These are phyloP conservation scores for Neurospora sp. DNA, from an alignment of 495 filamentous ascomycete species.

Conservation along the genomic window DNA sequence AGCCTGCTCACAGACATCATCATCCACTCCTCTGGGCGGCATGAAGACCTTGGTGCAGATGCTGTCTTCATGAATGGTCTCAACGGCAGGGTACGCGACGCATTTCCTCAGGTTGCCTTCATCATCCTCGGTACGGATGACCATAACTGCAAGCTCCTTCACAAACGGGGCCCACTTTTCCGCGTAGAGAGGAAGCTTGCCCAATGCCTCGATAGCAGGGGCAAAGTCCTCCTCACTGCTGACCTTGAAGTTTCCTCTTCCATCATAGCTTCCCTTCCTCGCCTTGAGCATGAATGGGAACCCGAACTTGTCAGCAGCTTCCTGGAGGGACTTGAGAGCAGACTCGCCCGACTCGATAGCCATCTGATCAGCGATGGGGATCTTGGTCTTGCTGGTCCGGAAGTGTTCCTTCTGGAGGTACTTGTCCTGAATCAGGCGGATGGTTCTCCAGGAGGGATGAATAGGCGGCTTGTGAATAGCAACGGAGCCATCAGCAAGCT, in stretches of 20 bases:
- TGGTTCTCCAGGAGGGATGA: conserved; percentile 83
- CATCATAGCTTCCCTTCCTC: conserved; percentile 88
- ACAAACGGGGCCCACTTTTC: conserved; percentile 85
- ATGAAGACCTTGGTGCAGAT: conserved; percentile 91
- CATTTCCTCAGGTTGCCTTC: conserved; percentile 36
- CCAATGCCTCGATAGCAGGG: conserved; percentile 56
- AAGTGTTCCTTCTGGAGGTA: conserved; percentile 84
- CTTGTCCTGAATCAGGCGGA: conserved; percentile 93
- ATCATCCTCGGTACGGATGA: conserved; percentile 76
- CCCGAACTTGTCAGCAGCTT: conserved; percentile 55
- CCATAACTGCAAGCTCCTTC: conserved; percentile 89
- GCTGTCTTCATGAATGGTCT: conserved; percentile 90
- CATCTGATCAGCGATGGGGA: conserved; percentile 63
- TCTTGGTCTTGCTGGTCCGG: conserved; percentile 37
- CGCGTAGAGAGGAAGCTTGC: conserved; percentile 67
- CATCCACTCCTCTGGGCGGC: conserved; percentile 64
- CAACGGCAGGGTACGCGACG: conserved; percentile 78
- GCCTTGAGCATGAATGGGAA: conserved; percentile 95
- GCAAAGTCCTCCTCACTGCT: conserved; percentile 55
- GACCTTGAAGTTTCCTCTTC: conserved; percentile 81
- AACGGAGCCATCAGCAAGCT: conserved; percentile 27
- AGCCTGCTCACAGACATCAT: conserved; percentile 50
- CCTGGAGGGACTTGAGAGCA: conserved; percentile 47
- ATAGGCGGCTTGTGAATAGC: conserved; percentile 42
- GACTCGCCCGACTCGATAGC: conserved; percentile 42